phyloP scores from a whole-genome alignment of 768 basidiomycete species.

The Holtermannia corniformis region DNA sequence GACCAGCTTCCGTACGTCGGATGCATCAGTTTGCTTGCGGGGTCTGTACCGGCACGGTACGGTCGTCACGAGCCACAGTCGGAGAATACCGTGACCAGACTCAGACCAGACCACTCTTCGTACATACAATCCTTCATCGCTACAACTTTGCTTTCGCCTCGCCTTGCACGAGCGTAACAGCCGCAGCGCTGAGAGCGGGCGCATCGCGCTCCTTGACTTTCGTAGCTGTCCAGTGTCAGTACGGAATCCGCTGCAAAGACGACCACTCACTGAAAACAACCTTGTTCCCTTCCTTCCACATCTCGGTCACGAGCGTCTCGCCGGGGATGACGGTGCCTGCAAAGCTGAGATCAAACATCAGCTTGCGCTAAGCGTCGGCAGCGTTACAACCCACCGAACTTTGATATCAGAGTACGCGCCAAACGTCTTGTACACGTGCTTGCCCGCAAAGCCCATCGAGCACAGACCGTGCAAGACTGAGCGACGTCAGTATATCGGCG shows the following conservation, averaged over 20 bases:
- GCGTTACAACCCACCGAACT: constrained; percentile 56
- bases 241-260: constrained; percentile 2
- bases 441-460: constrained; percentile 83
- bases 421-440: constrained; percentile 79
- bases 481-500: constrained; percentile 46
- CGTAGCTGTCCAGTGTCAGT: constrained; percentile 50
- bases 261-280: constrained; percentile 76
- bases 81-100: no score
- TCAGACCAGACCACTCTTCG: no score
- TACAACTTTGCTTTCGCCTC: constrained; percentile 46
- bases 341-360: no score
- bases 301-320: constrained; percentile 86
- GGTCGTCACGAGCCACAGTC: no score
- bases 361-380: no score
- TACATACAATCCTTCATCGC: no score
- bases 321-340: constrained; percentile 88
- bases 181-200: constrained; percentile 66
- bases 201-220: constrained; percentile 80
- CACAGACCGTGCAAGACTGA: constrained; percentile 58
- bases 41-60: no score
- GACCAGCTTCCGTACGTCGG: no score
- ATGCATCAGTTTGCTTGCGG: no score
- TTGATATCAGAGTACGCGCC: constrained; percentile 88
- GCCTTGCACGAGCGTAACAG: constrained; percentile 57
- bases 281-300: constrained; percentile 94